A percentile compares a stretch with the other conserved stretches of the same genome.
These are phyloP conservation scores for Poronia punctata DNA, from an alignment of 495 filamentous ascomycete species.

Conservation along the genomic window DNA sequence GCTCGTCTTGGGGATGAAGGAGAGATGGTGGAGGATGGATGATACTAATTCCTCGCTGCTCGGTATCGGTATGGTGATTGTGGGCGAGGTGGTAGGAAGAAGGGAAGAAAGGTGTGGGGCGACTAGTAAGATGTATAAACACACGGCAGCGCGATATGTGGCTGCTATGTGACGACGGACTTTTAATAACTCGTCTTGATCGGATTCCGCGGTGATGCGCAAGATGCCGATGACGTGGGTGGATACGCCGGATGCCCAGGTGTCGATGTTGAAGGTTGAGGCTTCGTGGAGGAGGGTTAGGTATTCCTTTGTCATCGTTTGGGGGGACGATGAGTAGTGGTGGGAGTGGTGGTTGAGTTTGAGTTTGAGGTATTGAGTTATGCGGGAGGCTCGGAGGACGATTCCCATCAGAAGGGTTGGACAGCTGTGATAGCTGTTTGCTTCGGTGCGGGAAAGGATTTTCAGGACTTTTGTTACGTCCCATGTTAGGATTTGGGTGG, in stretches of 20 bases:
- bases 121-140: slow-evolving; percentile 31
- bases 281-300: slow-evolving; percentile 25
- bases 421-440: slow-evolving; percentile 41
- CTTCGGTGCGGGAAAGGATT: slow-evolving; percentile 34
- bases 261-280: slow-evolving; percentile 23
- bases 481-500: slow-evolving; percentile 5
- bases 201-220: slow-evolving; percentile 22
- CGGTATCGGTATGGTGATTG: slow-evolving; percentile 28
- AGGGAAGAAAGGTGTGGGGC: slow-evolving; percentile 12
- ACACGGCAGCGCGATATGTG: slow-evolving; percentile 38
- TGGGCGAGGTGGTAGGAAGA: too few species aligned
- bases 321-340: too few species aligned
- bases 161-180: slow-evolving; percentile 37
- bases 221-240: slow-evolving; percentile 8
- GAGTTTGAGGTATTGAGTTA: slow-evolving; percentile 17
- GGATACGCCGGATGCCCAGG: slow-evolving; percentile 32
- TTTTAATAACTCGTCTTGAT: slow-evolving; percentile 19
- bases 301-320: slow-evolving; percentile 16
- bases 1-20: slow-evolving; percentile 37
- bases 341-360: slow-evolving; percentile 6
- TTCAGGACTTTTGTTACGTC: slow-evolving; percentile 23
- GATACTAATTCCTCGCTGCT: slow-evolving; percentile 31
- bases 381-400: slow-evolving; percentile 27
- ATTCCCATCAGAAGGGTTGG: slow-evolving; percentile 33
- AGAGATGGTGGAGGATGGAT: slow-evolving; percentile 39